Percentiles rank a stretch among this genome's conserved stretches.
Conservation (phyloP, 2,329 filamentous ascomycete species). For the Apiospora phragmitis region DNA sequence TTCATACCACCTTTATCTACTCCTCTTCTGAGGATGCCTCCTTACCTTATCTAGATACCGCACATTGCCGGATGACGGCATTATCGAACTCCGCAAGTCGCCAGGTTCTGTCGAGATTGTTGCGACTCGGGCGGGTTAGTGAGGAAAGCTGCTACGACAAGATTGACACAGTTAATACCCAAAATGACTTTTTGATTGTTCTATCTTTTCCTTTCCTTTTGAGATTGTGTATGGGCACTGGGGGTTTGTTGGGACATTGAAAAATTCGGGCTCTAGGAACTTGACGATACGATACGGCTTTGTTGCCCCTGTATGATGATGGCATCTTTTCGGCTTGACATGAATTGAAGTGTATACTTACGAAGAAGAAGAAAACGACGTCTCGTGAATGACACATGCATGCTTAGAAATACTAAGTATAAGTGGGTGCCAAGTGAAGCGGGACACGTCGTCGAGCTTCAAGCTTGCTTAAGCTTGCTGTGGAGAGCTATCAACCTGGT, state of each 20-base stretch:
- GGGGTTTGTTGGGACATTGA: constrained; percentile 2
- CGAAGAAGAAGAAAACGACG: not conserved
- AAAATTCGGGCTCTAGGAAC: constrained; percentile 7
- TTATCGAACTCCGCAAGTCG: constrained; percentile 1
- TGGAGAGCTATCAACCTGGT: not conserved
- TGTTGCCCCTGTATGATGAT: not conserved
- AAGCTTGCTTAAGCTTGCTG: not conserved
- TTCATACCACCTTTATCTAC: constrained; percentile 21
- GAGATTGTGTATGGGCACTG: not conserved
- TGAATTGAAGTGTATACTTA: not conserved
- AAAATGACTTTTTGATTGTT: constrained; percentile 9
- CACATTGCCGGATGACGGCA: not conserved
- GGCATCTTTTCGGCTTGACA: not conserved
- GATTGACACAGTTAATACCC: constrained; percentile 8
- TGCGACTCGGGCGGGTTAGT: constrained; percentile 1
- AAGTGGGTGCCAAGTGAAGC: not conserved
- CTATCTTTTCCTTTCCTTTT: not conserved
- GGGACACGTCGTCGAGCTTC: not conserved
- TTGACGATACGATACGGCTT: not conserved
- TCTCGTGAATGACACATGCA: not conserved
- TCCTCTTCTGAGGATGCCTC: constrained; percentile 14
- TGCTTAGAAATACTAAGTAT: not conserved
- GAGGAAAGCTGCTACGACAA: constrained; percentile 7
- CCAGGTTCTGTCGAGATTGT: not conserved
- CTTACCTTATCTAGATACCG: constrained; percentile 11